Conservation (phyloP, 805 yeast species). For the Saccharomycodes ludwigii region DNA sequence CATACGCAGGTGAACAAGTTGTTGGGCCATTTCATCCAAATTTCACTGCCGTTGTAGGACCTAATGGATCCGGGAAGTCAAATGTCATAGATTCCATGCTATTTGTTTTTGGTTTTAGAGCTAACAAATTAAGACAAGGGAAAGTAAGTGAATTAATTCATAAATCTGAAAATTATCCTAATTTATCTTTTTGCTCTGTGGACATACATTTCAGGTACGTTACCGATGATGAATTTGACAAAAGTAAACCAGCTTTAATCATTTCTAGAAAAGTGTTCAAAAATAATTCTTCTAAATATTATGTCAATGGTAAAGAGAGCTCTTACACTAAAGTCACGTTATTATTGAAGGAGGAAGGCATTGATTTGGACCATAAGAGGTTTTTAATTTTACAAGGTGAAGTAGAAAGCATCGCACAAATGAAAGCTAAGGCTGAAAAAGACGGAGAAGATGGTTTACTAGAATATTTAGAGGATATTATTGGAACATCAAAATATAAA, state of each 20-base stretch:
- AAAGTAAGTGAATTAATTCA: conserved; percentile 89
- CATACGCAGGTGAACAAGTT: conserved; percentile 86
- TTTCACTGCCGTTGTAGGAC: conserved; percentile 96
- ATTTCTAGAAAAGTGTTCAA: conserved; percentile 71
- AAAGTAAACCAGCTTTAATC: conserved; percentile 44
- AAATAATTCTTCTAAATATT: conserved; percentile 70
- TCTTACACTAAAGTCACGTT: conserved; percentile 69
- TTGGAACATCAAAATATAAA: conserved; percentile 85
- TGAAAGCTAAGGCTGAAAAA: conserved; percentile 93
- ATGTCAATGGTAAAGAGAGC: conserved; percentile 56
- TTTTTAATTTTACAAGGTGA: conserved; percentile 95
- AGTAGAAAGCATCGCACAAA: conserved; percentile 95
- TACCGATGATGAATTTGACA: conserved; percentile 41
- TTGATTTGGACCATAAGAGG: conserved; percentile 89
- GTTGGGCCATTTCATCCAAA: conserved; percentile 93
- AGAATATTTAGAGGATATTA: conserved; percentile 92
- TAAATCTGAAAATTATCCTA: conserved; percentile 63
- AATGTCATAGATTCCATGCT: conserved; percentile 93
- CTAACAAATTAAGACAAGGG: conserved; percentile 92
- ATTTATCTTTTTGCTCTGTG: conserved; percentile 68
- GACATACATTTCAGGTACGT: conserved; percentile 82
- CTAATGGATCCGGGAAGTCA: conserved; percentile 96
- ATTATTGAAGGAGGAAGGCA: conserved; percentile 66
- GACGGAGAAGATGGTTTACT: conserved; percentile 88
- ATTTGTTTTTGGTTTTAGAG: conserved; percentile 94